Conservation (phyloP, 2,329 filamentous ascomycete genomes). For the Paecilomyces fulvus region DNA sequence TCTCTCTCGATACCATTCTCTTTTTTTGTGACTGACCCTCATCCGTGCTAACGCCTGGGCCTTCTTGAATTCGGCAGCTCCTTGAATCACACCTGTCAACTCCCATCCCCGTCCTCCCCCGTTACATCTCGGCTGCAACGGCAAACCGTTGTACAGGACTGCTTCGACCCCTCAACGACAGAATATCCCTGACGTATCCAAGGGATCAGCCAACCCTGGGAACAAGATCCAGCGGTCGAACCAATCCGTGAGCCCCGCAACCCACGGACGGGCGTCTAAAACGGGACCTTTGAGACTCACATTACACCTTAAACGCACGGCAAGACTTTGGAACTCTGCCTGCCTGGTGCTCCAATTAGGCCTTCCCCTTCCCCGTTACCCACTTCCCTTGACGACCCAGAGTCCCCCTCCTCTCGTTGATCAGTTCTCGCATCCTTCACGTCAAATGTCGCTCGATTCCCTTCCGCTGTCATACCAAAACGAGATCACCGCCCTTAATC, state of each 20-base stretch:
- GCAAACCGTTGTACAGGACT: background rate
- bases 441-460: constrained; percentile 6
- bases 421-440: constrained; percentile 4
- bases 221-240: background rate
- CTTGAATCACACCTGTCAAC: background rate
- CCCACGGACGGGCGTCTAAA: background rate
- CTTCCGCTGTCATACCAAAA: constrained; percentile 42
- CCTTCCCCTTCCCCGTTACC: constrained; percentile 12
- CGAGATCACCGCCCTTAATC: constrained; percentile 56
- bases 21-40: background rate
- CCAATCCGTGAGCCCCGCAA: background rate
- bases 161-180: background rate
- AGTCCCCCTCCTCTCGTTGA: constrained; percentile 1
- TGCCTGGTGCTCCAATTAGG: constrained; percentile 15
- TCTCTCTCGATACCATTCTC: constrained; percentile 3
- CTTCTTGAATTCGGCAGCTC: background rate
- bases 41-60: background rate
- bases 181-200: background rate
- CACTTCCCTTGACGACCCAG: constrained; percentile 11
- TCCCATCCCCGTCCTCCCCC: background rate
- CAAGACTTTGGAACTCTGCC: background rate
- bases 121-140: background rate
- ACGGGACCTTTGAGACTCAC: constrained; percentile 1
- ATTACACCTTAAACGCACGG: background rate
- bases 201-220: background rate